Evolutionary conservation across 306 rosid genomes (phyloP), one percentile per base, ranked within the genome.

Genomic region (Trifolium fragiferum): DNA sequence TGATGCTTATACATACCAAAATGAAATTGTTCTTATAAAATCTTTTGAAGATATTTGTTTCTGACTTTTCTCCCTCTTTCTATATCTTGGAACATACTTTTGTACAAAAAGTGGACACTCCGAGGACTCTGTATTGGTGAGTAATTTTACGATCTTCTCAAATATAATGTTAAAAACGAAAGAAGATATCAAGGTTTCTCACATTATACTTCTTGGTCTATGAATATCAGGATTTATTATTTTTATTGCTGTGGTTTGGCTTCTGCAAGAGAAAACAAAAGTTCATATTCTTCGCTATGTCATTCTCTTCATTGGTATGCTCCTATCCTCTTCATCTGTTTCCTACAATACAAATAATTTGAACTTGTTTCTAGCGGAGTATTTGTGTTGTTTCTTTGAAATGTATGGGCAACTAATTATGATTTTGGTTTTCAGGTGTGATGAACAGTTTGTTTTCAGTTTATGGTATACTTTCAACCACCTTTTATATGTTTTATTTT

Each of bases 381-480:
- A 47, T 57, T 14, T 41, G 53, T 58, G 46, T 30, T 20, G 40
- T 78, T 65, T 68, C 62, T 62, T 72, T 54, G 73, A 59, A 44
- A 77, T 32, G 43, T 23, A 63, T 20, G 35, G 50, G 58, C 19
- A 51, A 57, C 85, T 86, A 57, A 74, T 69, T 73, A 54, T 74
- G 53, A 72, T 73, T 80, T 80, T 37, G 63, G 63, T 81, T 84
- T 85, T 82, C 91, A 93, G 98, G 98, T 76, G 98, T 93, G 81
- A 93, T 93, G 98, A 93, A 93, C 89, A 91, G 98, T 78, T 86
- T 93, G 87, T 93, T 93, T 81, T 93, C 98, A 21, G 97, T 93
- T 66, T 93, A 93, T 20, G 97, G 98, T 93, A 89, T 63, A 13
- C 75, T 74, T 66, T 74, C 59, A n/a, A 38, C 15, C 61, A 49